phyloP scores from a whole-genome alignment of 192 early-diverging fungal genomes.

The Entomortierella parvispora region DNA sequence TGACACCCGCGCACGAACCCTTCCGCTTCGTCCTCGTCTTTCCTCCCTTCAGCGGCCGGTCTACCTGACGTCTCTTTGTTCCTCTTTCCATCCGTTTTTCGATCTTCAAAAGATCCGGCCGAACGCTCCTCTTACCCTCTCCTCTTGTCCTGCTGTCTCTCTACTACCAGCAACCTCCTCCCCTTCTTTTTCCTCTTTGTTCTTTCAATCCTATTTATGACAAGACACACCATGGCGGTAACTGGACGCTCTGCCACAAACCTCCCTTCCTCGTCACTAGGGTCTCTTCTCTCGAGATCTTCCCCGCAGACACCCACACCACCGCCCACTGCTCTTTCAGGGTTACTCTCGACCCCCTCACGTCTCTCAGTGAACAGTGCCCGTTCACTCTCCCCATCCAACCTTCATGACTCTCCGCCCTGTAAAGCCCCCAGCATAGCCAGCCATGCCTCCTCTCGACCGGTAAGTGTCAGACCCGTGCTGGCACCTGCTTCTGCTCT shows the following conservation, averaged over 20 bases:
- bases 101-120: no score
- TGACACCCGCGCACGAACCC: no score
- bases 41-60: no score
- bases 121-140: neutral
- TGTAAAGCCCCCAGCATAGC: slow-evolving; percentile 20
- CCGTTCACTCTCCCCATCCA: neutral
- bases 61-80: no score
- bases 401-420: neutral
- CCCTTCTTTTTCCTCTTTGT: neutral
- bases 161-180: neutral
- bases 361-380: neutral
- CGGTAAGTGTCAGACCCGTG: slow-evolving; percentile 16
- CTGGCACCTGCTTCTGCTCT: slow-evolving; percentile 22
- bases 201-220: neutral
- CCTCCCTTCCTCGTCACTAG: neutral
- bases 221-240: no score
- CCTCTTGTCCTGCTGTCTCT: no score
- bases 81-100: no score
- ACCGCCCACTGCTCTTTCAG: neutral
- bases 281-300: neutral
- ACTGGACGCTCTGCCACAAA: no score
- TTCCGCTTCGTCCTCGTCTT: no score
- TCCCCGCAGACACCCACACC: neutral
- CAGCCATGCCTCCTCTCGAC: slow-evolving; percentile 25
- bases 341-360: neutral